These are phyloP conservation scores for Microdochium bolleyi DNA, from an alignment of 2,329 filamentous ascomycete genomes.

Conservation along the genomic window DNA sequence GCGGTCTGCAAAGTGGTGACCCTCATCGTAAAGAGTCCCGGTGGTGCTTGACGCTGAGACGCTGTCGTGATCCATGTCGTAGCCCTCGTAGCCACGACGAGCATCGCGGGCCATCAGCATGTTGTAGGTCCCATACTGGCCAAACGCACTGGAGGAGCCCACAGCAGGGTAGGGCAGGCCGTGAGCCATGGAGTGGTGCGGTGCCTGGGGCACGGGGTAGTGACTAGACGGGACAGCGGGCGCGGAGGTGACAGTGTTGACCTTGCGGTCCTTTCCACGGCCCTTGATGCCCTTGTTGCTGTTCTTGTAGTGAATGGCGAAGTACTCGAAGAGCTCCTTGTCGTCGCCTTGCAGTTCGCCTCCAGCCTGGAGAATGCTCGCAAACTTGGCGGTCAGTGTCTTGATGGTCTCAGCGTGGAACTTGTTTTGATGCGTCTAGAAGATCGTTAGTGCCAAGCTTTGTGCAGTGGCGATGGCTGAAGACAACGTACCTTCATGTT, in stretches of 20 bases:
- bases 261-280: constrained; percentile 74
- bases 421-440: constrained; percentile 83
- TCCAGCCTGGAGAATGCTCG: constrained; percentile 40
- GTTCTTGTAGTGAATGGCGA: constrained; percentile 86
- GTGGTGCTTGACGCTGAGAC: constrained; percentile 24
- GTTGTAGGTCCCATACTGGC: constrained; percentile 1
- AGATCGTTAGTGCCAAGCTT: not conserved
- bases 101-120: constrained; percentile 13
- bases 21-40: constrained; percentile 34
- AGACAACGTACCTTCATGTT: constrained; percentile 68
- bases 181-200: constrained; percentile 12
- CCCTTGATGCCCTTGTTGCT: constrained; percentile 98
- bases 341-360: constrained; percentile 62
- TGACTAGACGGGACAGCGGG: constrained; percentile 12
- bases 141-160: not conserved
- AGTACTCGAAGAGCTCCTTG: constrained; percentile 75
- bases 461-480: not conserved
- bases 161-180: constrained; percentile 16
- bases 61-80: constrained; percentile 34
- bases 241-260: constrained; percentile 25
- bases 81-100: constrained; percentile 28
- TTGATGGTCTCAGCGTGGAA: constrained; percentile 74
- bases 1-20: constrained; percentile 22
- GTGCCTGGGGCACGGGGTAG: constrained; percentile 5
- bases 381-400: constrained; percentile 63